Percentiles rank a stretch among this genome's conserved stretches.
Evolutionary conservation across 2,329 filamentous ascomycete genomes (phyloP).

Genomic region (Clonostachys sp.): DNA sequence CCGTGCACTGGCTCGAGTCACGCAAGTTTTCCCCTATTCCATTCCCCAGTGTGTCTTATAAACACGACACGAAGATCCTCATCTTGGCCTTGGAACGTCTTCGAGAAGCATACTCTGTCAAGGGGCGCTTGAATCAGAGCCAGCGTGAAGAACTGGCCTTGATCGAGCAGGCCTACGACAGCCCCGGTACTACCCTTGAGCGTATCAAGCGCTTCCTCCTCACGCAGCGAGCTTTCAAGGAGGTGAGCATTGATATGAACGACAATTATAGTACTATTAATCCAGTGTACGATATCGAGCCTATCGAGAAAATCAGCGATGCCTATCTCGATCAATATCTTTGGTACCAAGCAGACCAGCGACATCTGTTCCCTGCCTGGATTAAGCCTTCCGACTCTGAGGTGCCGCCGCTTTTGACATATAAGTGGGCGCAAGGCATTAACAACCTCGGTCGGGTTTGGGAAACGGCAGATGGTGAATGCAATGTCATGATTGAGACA

Average conservation of each 20-base stretch:
- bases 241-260: conserved; percentile 99
- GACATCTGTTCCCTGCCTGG: conserved; percentile 95
- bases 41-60: conserved; percentile 98
- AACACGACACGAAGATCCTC: conserved; percentile 98
- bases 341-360: conserved; percentile 98
- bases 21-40: conserved; percentile 98
- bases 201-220: conserved; percentile 96
- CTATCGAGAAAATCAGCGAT: conserved; percentile 98
- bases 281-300: conserved; percentile 97
- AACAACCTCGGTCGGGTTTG: conserved; percentile 96
- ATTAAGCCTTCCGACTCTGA: conserved; percentile 99
- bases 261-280: conserved; percentile 99
- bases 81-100: conserved; percentile 92
- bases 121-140: conserved; percentile 93
- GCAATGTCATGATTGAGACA: conserved; percentile 98
- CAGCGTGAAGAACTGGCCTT: conserved; percentile 94
- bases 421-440: conserved; percentile 99
- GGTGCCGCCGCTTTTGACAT: conserved; percentile 87
- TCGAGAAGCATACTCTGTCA: conserved; percentile 94
- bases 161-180: conserved; percentile 98
- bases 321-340: conserved; percentile 97
- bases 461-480: conserved; percentile 91
- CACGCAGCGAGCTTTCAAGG: conserved; percentile 97
- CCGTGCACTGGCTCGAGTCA: conserved; percentile 97
- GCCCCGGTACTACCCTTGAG: conserved; percentile 90